Evolutionary conservation across 1,139 yeast genomes (phyloP).

Genomic region (Sporopachydermia cereana): DNA sequence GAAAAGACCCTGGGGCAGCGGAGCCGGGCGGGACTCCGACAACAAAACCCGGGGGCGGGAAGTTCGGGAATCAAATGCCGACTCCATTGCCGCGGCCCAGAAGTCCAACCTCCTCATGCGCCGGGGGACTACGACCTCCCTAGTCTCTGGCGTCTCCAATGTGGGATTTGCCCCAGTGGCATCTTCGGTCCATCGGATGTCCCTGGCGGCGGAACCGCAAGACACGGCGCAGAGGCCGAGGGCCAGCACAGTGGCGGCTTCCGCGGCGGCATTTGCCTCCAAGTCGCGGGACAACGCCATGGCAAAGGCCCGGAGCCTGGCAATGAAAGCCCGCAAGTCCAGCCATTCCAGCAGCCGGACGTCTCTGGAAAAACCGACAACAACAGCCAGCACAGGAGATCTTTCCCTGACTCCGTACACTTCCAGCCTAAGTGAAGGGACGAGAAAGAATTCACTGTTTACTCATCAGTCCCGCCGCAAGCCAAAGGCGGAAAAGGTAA

Average conservation of each 20-base stretch:
- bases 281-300: background rate
- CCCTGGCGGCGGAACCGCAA: background rate
- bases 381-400: background rate
- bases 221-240: background rate
- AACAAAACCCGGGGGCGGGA: too few species aligned
- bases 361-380: background rate
- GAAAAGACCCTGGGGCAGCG: background rate
- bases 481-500: background rate
- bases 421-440: background rate
- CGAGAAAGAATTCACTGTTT: background rate
- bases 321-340: conserved; percentile 1
- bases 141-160: conserved; percentile 3
- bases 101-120: background rate
- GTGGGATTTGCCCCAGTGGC: conserved; percentile 3
- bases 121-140: background rate
- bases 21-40: background rate
- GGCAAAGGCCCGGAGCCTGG: conserved; percentile 1
- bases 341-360: background rate
- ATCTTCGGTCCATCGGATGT: background rate
- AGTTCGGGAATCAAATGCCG: background rate
- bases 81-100: background rate
- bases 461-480: background rate
- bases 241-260: conserved; percentile 1
- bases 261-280: conserved; percentile 4
- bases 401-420: background rate